These are phyloP conservation scores for Nigrospora sphaerica DNA, from an alignment of 2,329 filamentous ascomycete species.

Conservation along the genomic window DNA sequence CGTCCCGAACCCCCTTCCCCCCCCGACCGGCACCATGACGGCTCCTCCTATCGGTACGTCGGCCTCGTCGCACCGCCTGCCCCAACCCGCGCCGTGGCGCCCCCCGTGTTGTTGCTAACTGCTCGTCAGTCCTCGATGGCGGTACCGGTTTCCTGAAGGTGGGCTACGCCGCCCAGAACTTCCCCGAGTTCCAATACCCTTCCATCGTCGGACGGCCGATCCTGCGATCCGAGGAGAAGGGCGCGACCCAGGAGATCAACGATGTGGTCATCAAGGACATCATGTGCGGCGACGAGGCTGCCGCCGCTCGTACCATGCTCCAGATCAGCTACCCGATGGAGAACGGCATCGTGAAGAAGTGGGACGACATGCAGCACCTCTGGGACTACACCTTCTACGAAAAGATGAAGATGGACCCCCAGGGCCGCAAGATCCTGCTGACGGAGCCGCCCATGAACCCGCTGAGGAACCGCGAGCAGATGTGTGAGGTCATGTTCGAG, in stretches of 20 bases:
- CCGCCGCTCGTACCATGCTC: conserved; percentile 90
- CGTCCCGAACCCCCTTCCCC: too few species aligned
- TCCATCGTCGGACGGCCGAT: conserved; percentile 98
- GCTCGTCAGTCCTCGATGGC: conserved; percentile 82
- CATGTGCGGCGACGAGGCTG: conserved; percentile 98
- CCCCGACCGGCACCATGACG: too few species aligned
- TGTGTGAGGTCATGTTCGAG: conserved; percentile 99
- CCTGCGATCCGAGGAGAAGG: conserved; percentile 85
- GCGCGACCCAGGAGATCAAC: conserved; percentile 34
- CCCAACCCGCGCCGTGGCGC: too few species aligned
- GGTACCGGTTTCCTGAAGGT: conserved; percentile 99
- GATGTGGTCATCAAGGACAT: conserved; percentile 89
- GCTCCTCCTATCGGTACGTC: too few species aligned
- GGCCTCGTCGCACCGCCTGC: too few species aligned
- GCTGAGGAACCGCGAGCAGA: conserved; percentile 91
- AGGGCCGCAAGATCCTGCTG: conserved; percentile 90
- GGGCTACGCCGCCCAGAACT: conserved; percentile 98
- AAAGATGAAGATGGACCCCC: conserved; percentile 89
- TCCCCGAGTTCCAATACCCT: conserved; percentile 96
- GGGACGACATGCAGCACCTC: conserved; percentile 99
- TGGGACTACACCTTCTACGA: conserved; percentile 99
- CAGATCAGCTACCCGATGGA: conserved; percentile 99
- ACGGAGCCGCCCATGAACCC: conserved; percentile 98
- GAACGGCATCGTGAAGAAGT: conserved; percentile 98
- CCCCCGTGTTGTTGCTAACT: too few species aligned